Evolutionary conservation across 1,139 yeast species (phyloP), one percentile per base, ranked within the genome.

Genomic region (Geotrichum armillariae): DNA sequence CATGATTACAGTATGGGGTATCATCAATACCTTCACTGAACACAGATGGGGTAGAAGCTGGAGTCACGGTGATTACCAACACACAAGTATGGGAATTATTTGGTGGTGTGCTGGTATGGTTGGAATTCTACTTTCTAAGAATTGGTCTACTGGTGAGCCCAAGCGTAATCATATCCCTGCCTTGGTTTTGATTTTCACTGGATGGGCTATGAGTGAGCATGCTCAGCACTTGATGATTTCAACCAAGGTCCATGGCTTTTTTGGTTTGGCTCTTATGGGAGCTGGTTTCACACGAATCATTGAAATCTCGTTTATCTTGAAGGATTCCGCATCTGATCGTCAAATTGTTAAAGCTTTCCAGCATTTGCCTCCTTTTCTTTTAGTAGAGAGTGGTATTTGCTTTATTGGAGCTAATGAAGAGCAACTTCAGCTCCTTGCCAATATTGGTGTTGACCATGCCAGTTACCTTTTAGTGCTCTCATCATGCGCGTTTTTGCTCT

Each of bases 71-170:
- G 74, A 70, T 48, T 88, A 84, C 65, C 96, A 90, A 69, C 97
- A 90, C 67, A 89, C 98, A 0, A 80, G 95, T 23, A 89, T 91
- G 96, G 98, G 98, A 1, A 85, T 91, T 52, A 77, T 91, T 36
- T 91, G 97, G 95, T 90, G 96, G 94, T 80, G 89, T 51, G 95
- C 96, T 45, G 98, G 97, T 1, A 71, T 89, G 58, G 69, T 89
- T 20, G 98, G 98, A 0, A 74, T 91, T 59, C 85, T 78, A 67
- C 70, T 90, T 47, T 78, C 95, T 1, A 55, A 44, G 33, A 49
- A 56, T 46, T 54, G 57, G 57, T 34, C 45, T 4, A 53, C 55
- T 11, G 55, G 56, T 8, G 52, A 54, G 21, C 55, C 56, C 29
- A 73, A 72, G 12, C 76, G 98, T 56, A 79, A 86, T 41, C 86